A percentile compares a stretch with the other conserved stretches of the same genome.
phyloP scores from a whole-genome alignment of 352 stramenopile genomes.

The Aphanomyces cochlioides region DNA sequence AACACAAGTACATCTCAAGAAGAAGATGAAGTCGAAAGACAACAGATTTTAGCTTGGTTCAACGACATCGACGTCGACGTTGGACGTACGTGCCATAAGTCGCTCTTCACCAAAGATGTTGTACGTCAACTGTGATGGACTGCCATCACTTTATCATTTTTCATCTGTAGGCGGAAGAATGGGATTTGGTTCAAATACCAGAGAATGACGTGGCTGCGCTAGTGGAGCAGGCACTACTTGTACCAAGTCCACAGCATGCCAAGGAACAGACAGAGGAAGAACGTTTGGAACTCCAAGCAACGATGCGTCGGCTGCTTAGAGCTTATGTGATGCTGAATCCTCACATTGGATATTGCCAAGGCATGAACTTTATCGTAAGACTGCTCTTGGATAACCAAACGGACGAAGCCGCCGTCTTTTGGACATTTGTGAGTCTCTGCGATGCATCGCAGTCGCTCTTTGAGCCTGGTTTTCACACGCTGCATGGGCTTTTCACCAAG shows the following conservation, averaged over 20 bases:
- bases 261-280: constrained; percentile 20
- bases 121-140: constrained; percentile 22
- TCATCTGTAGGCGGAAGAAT: constrained; percentile 18
- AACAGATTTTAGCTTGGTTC: constrained; percentile 62
- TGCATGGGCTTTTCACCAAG: constrained; percentile 60
- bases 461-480: constrained; percentile 63
- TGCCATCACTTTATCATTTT: no score
- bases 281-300: constrained; percentile 44
- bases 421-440: constrained; percentile 73
- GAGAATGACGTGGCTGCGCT: constrained; percentile 17
- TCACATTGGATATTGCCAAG: constrained; percentile 79
- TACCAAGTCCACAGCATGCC: constrained; percentile 16
- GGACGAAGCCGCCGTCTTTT: constrained; percentile 75
- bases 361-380: constrained; percentile 82
- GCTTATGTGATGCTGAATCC: constrained; percentile 82
- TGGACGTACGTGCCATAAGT: constrained; percentile 61
- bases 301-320: constrained; percentile 69
- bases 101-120: constrained; percentile 43
- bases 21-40: constrained; percentile 42
- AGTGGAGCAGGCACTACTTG: not conserved
- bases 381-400: constrained; percentile 59
- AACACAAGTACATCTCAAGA: constrained; percentile 42
- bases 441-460: constrained; percentile 73
- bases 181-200: constrained; percentile 16
- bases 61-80: constrained; percentile 82